A percentile compares a stretch with the other conserved stretches of the same genome.
These are phyloP conservation scores for Chromosphaera perkinsii DNA, from an alignment of 208 protist genomes.

Conservation along the genomic window DNA sequence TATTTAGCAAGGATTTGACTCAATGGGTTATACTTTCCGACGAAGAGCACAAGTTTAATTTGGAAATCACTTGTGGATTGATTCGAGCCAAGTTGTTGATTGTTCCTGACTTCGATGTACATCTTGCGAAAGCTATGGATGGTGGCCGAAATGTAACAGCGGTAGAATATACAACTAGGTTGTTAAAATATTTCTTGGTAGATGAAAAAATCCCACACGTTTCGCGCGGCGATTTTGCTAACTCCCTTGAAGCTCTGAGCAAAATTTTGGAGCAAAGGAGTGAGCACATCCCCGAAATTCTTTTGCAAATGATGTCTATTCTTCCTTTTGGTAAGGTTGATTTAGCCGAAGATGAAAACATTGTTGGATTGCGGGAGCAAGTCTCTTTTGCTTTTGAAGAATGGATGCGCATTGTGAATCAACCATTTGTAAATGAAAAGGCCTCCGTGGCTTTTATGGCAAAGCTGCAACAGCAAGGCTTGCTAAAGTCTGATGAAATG, in stretches of 20 bases:
- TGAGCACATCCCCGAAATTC: too few species aligned
- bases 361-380: constrained; percentile 45
- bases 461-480: constrained; percentile 65
- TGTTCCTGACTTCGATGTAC: constrained; percentile 70
- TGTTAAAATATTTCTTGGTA: constrained; percentile 69
- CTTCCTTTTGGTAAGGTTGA: too few species aligned
- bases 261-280: background rate
- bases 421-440: background rate
- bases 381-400: constrained; percentile 66
- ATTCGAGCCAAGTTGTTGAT: constrained; percentile 78
- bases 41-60: constrained; percentile 12
- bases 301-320: too few species aligned
- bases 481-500: background rate
- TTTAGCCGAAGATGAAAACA: constrained; percentile 20
- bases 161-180: constrained; percentile 66
- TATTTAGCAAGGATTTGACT: constrained; percentile 31
- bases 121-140: constrained; percentile 66
- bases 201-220: constrained; percentile 56
- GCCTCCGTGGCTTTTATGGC: constrained; percentile 58
- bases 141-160: background rate
- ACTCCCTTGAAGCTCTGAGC: background rate
- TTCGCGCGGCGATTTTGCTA: background rate
- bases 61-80: constrained; percentile 19
- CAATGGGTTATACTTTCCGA: constrained; percentile 31
- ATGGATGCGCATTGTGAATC: constrained; percentile 59